Conservation (phyloP, 2,329 filamentous ascomycete species). For the Penicillium concentricum region DNA sequence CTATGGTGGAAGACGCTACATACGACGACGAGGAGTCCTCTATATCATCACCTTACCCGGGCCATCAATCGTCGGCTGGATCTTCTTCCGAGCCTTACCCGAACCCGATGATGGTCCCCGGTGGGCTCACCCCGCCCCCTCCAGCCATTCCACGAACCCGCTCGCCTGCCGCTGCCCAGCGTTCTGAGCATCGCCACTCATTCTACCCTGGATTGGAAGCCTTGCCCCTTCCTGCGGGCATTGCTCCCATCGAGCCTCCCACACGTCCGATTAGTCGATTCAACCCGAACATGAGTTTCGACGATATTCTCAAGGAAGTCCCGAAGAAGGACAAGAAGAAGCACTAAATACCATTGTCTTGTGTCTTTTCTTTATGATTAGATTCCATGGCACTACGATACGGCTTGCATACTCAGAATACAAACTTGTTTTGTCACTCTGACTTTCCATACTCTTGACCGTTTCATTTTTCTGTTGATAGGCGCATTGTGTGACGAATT, state of each 20-base stretch:
- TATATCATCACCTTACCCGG: conserved; percentile 39
- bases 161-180: conserved; percentile 30
- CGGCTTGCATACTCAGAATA: neutral
- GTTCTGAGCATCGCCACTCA: conserved; percentile 42
- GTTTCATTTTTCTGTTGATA: conserved; percentile 20
- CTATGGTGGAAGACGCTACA: conserved; percentile 32
- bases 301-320: conserved; percentile 47
- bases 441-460: neutral
- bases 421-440: neutral
- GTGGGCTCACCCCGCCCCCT: conserved; percentile 35
- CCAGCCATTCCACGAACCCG: conserved; percentile 37
- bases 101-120: conserved; percentile 33
- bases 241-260: conserved; percentile 42
- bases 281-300: conserved; percentile 52
- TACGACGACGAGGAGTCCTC: conserved; percentile 41
- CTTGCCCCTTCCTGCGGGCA: conserved; percentile 43
- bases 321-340: conserved; percentile 41
- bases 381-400: neutral
- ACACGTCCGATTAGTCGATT: conserved; percentile 41
- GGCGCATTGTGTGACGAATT: conserved; percentile 19
- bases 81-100: conserved; percentile 37
- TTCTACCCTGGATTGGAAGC: conserved; percentile 48
- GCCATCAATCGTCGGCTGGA: conserved; percentile 38
- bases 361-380: conserved; percentile 10
- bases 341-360: conserved; percentile 13